Base-by-base conservation (phyloP, 192 early-diverging fungal species). In the Umbelopsis vinacea region DNA sequence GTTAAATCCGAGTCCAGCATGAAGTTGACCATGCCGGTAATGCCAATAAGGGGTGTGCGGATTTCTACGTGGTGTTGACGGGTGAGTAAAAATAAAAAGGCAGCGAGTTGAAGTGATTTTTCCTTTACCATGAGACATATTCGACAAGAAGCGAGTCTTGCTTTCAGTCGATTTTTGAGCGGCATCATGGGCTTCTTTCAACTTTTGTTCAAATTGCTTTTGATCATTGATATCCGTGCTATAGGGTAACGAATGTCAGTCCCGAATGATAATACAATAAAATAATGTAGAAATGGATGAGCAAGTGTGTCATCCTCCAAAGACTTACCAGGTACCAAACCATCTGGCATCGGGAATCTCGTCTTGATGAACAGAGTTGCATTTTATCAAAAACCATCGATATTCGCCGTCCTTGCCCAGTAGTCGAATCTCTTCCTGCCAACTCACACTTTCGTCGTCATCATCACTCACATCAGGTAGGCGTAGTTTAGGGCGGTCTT, bases 21-120 rank as follows among this genome's bases (percentile, higher is more conserved):
- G 71, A 93, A 83, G 67, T 87, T 87, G 33, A 89, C 86, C 87
- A 91, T 90, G 26, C 91, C 91, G 8, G 90, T 90, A 50, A 95
- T 91, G 19, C 91, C 93, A 71, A 91, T 91, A 74, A 95, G 81
- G 12, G 93, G 93, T 38, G 93, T 95, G 17, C 94, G 90, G 55
- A 92, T 91, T 76, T 95, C 48, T 50, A 50, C 90, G 82, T 45
- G 14, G 29, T 17, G n/a, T 69, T n/a, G n/a, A n/a, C n/a, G n/a
- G 37, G 46, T 21, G 52, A 50, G 12, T n/a, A n/a, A n/a, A n/a
- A 48, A 74, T 19, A 33, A 21, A 17, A n/a, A 67, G 6, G n/a
- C n/a, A n/a, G n/a, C n/a, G n/a, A n/a, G n/a, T n/a, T n/a, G n/a
- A n/a, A n/a, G n/a, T n/a, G n/a, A n/a, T n/a, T n/a, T n/a, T n/a